Conservation (phyloP, 164 flowering plant genomes). For the Berberis thunbergii region DNA sequence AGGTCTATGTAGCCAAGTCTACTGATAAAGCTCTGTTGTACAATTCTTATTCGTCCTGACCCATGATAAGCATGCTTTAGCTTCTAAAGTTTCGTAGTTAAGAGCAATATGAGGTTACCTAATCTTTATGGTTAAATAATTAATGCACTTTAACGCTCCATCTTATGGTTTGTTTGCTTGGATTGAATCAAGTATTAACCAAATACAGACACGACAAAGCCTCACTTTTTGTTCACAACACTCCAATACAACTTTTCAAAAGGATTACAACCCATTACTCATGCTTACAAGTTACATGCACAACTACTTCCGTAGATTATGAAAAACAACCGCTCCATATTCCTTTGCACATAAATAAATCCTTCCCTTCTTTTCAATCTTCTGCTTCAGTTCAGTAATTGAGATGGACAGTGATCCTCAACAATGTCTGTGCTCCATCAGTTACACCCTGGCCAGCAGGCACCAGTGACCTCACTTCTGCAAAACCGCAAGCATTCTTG, state of each 20-base stretch:
- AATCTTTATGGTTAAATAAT: too few species aligned
- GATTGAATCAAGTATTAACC: too few species aligned
- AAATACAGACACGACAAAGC: neutral
- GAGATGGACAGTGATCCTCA: slow-evolving; percentile 8
- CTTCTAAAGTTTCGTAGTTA: too few species aligned
- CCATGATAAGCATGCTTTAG: too few species aligned
- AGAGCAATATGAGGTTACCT: too few species aligned
- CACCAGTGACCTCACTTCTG: slow-evolving; percentile 55
- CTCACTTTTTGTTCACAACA: neutral
- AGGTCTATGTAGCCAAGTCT: too few species aligned
- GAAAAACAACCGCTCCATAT: neutral
- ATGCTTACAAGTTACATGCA: neutral
- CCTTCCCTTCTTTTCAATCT: neutral
- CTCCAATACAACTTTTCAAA: neutral
- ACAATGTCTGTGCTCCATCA: slow-evolving; percentile 5
- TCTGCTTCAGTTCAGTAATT: neutral
- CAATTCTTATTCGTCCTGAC: too few species aligned
- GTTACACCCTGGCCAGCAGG: slow-evolving; percentile 53
- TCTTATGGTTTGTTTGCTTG: too few species aligned
- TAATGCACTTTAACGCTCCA: too few species aligned
- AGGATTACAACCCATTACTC: neutral
- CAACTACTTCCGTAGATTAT: neutral
- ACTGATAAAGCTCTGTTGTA: too few species aligned
- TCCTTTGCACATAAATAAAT: neutral
- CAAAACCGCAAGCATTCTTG: slow-evolving; percentile 62